Evolutionary conservation across 2,329 filamentous ascomycete genomes (phyloP).

Genomic region (Verticillium dahliae): DNA sequence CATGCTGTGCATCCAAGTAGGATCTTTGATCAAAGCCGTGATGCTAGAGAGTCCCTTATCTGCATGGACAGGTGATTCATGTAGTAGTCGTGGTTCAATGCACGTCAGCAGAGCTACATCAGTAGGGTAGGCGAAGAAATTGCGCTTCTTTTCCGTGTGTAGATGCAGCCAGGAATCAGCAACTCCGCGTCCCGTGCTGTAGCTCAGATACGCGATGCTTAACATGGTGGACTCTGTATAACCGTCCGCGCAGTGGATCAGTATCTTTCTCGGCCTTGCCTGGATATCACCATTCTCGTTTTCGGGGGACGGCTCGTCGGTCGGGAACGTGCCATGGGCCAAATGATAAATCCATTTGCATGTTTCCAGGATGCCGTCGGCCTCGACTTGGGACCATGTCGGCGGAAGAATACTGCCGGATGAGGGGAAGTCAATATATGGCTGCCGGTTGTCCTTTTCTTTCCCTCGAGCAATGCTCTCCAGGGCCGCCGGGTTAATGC

Average conservation of each 20-base stretch:
- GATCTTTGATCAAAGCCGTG: constrained; percentile 51
- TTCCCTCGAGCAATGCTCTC: constrained; percentile 47
- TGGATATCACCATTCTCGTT: constrained; percentile 42
- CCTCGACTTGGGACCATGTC: constrained; percentile 74
- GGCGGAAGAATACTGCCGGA: constrained; percentile 88
- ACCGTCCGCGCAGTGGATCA: constrained; percentile 91
- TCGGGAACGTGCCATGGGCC: constrained; percentile 55
- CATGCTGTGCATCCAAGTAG: constrained; percentile 73
- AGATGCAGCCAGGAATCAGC: constrained; percentile 83
- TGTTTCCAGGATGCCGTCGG: constrained; percentile 77
- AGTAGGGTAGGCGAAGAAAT: constrained; percentile 93
- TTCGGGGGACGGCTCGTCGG: constrained; percentile 7
- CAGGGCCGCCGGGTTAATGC: constrained; percentile 64
- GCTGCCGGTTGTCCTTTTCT: constrained; percentile 18
- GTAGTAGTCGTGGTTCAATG: constrained; percentile 69
- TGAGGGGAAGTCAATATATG: constrained; percentile 74
- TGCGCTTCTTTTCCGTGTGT: constrained; percentile 73
- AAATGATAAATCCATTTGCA: constrained; percentile 87
- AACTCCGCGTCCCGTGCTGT: constrained; percentile 72
- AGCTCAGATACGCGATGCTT: constrained; percentile 88
- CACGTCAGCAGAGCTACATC: constrained; percentile 78
- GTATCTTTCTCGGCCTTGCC: constrained; percentile 55
- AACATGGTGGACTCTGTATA: constrained; percentile 93
- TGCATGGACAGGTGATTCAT: constrained; percentile 54
- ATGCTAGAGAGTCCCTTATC: constrained; percentile 47